Conservation (phyloP, 805 yeast genomes). For the Candida multigemmis region DNA sequence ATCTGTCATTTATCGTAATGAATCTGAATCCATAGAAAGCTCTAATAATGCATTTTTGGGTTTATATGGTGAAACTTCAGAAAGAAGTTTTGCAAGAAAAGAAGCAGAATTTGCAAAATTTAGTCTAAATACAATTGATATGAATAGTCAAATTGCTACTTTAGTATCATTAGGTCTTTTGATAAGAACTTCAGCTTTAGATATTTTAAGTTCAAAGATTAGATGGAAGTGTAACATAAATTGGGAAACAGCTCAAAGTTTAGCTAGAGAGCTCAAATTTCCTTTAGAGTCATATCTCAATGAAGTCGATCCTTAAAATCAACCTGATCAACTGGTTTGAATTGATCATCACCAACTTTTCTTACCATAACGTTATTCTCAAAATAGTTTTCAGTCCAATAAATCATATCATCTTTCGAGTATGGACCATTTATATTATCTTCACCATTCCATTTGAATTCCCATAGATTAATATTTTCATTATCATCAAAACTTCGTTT, state of each 20-base stretch:
- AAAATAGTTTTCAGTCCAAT: slow-evolving; percentile 46
- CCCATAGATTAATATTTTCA: slow-evolving; percentile 22
- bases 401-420: slow-evolving; percentile 44
- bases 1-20: slow-evolving; percentile 52
- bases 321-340: slow-evolving; percentile 14
- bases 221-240: slow-evolving; percentile 74
- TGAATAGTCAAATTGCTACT: slow-evolving; percentile 52
- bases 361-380: slow-evolving; percentile 36
- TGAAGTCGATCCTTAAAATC: slow-evolving; percentile 9
- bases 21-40: slow-evolving; percentile 18
- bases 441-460: slow-evolving; percentile 27
- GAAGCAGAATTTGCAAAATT: slow-evolving; percentile 26
- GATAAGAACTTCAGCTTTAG: slow-evolving; percentile 33
- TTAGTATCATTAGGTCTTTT: slow-evolving; percentile 45
- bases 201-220: slow-evolving; percentile 55
- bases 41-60: slow-evolving; percentile 10
- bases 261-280: slow-evolving; percentile 58
- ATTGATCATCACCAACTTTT: slow-evolving; percentile 13
- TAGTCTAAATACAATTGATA: slow-evolving; percentile 34
- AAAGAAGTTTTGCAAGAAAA: slow-evolving; percentile 20
- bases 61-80: slow-evolving; percentile 21
- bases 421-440: slow-evolving; percentile 40
- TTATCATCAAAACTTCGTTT: slow-evolving; percentile 10
- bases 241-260: slow-evolving; percentile 52
- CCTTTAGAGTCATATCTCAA: slow-evolving; percentile 54